phyloP scores from a whole-genome alignment of 2,329 filamentous ascomycete genomes.

The Thielaviopsis musarum region DNA sequence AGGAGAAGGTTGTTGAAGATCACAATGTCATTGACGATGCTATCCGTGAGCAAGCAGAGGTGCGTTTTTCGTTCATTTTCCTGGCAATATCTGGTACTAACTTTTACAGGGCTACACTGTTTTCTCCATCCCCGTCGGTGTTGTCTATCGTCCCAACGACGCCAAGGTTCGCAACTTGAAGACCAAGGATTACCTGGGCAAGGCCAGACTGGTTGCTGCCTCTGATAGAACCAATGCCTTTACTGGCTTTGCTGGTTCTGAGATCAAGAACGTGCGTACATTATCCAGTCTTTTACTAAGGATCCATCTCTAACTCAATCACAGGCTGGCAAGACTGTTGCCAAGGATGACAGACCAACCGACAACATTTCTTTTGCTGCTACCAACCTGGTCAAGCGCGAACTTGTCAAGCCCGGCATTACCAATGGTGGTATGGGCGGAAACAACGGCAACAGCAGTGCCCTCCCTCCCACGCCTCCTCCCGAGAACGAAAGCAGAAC shows the following conservation, averaged over 20 bases:
- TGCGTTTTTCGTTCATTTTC: constrained; percentile 21
- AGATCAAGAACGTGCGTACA: constrained; percentile 51
- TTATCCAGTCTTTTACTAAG: constrained; percentile 3
- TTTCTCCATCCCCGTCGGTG: constrained; percentile 92
- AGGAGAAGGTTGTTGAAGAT: constrained; percentile 91
- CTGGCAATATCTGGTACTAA: constrained; percentile 16
- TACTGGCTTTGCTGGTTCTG: constrained; percentile 64
- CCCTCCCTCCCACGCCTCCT: constrained; percentile 96
- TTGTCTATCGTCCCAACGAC: constrained; percentile 88
- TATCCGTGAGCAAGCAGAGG: constrained; percentile 82
- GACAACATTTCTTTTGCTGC: constrained; percentile 85
- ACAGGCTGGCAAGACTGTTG: constrained; percentile 33
- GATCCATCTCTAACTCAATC: background rate
- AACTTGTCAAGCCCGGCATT: constrained; percentile 26
- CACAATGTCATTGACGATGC: constrained; percentile 98
- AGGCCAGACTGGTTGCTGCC: constrained; percentile 81
- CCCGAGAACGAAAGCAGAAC: constrained; percentile 62
- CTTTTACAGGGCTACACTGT: constrained; percentile 72
- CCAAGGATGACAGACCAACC: constrained; percentile 62
- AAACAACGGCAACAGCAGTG: constrained; percentile 63
- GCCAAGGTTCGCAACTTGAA: constrained; percentile 97
- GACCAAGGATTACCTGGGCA: constrained; percentile 93
- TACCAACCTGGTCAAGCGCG: constrained; percentile 80
- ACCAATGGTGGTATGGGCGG: constrained; percentile 37
- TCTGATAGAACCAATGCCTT: constrained; percentile 67